Percentiles rank a stretch among this genome's conserved stretches.
Evolutionary conservation across 2,329 filamentous ascomycete species (phyloP).

Genomic region (Fusarium nygamai): DNA sequence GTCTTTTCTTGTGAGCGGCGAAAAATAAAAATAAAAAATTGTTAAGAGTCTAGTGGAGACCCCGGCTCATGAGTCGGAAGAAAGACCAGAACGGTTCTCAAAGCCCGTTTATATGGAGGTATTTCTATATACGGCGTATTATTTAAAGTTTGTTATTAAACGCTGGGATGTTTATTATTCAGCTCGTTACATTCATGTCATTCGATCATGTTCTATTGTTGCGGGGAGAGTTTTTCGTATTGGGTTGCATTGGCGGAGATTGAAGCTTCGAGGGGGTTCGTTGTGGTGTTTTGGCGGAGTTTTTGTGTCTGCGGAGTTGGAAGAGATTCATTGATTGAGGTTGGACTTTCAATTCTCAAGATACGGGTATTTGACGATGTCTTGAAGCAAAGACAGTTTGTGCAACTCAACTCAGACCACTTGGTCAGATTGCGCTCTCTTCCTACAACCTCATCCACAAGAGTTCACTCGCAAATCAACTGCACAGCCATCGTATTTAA

Average conservation of each 20-base stretch:
- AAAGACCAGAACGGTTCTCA: background rate
- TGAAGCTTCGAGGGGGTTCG: background rate
- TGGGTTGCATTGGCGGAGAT: background rate
- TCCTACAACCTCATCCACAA: background rate
- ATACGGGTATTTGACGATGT: background rate
- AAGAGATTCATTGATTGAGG: background rate
- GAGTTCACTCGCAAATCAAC: background rate
- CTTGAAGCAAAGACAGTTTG: background rate
- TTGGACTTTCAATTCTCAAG: background rate
- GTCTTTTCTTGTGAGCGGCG: conserved; percentile 2
- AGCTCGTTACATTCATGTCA: background rate
- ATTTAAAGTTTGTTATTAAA: background rate
- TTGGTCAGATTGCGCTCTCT: background rate
- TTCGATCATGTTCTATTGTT: background rate
- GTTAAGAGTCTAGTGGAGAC: conserved; percentile 21
- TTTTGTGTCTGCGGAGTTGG: background rate
- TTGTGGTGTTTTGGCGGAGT: background rate
- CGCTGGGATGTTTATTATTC: background rate
- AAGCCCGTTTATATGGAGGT: background rate
- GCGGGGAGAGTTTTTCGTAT: background rate
- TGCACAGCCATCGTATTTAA: background rate
- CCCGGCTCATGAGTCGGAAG: conserved; percentile 1
- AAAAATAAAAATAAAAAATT: background rate
- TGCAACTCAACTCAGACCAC: too few relatives aligned
- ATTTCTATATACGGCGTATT: background rate